A percentile compares a stretch with the other conserved stretches of the same genome.
phyloP scores from a whole-genome alignment of 306 rosid species.

The Quillaja saponaria region DNA sequence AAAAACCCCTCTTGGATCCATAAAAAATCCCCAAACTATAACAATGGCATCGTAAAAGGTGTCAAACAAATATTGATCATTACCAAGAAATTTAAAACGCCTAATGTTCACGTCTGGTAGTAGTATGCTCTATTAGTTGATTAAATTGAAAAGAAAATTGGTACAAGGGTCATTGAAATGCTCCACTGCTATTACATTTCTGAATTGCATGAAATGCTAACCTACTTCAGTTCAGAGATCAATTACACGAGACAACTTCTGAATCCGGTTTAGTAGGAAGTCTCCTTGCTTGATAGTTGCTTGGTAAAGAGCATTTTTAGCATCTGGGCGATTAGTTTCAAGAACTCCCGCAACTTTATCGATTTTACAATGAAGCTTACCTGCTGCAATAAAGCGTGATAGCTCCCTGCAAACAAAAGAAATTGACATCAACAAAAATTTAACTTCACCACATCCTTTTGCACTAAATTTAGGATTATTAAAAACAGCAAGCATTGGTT shows the following conservation, averaged over 20 bases:
- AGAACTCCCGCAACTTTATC: slow-evolving; percentile 95
- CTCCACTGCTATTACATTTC: slow-evolving; percentile 13
- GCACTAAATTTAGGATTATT: background rate
- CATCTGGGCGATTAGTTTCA: slow-evolving; percentile 92
- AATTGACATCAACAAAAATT: slow-evolving; percentile 8
- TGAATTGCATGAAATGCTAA: background rate
- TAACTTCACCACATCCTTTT: background rate
- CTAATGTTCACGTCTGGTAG: too few relatives aligned
- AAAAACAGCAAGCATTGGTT: slow-evolving; percentile 3
- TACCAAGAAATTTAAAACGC: too few relatives aligned
- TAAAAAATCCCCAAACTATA: too few relatives aligned
- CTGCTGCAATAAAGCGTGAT: slow-evolving; percentile 93
- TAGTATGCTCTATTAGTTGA: slow-evolving; percentile 11
- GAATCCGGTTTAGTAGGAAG: slow-evolving; percentile 85
- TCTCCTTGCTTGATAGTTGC: slow-evolving; percentile 99
- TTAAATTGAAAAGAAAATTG: slow-evolving; percentile 24
- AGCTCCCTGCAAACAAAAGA: slow-evolving; percentile 70
- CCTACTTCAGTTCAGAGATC: slow-evolving; percentile 54
- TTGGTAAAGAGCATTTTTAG: slow-evolving; percentile 94
- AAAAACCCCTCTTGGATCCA: too few relatives aligned
- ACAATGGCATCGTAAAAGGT: too few relatives aligned
- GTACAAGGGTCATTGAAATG: slow-evolving; percentile 19
- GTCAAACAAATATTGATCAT: too few relatives aligned
- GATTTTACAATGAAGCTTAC: slow-evolving; percentile 95
- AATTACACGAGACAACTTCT: slow-evolving; percentile 89